Conservation (phyloP, 1,284 basidiomycete species). For the Mycena citricolor region DNA sequence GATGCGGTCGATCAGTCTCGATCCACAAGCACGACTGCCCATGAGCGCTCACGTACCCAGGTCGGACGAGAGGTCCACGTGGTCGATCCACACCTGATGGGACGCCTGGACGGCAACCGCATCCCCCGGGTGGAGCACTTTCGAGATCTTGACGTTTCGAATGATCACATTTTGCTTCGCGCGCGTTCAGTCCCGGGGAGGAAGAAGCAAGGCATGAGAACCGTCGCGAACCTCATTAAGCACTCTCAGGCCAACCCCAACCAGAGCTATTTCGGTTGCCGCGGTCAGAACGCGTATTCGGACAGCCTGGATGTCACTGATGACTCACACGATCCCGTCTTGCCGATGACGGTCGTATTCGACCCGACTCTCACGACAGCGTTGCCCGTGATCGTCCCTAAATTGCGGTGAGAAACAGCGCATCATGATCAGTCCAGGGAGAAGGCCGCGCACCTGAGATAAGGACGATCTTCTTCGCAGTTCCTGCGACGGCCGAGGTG, state of each 20-base stretch:
- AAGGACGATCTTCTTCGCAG: constrained; percentile 45
- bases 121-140: constrained; percentile 38
- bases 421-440: neutral
- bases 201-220: neutral
- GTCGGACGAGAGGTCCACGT: constrained; percentile 45
- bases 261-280: constrained; percentile 10
- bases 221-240: constrained; percentile 25
- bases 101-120: constrained; percentile 28
- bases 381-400: constrained; percentile 43
- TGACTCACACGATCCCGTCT: constrained; percentile 28
- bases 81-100: constrained; percentile 46
- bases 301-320: neutral
- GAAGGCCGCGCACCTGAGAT: constrained; percentile 42
- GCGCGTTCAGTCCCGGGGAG: too few species aligned
- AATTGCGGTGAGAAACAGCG: neutral
- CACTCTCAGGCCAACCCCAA: constrained; percentile 27
- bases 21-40: neutral
- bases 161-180: constrained; percentile 45
- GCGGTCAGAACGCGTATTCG: neutral
- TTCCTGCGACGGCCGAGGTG: constrained; percentile 41
- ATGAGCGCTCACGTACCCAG: constrained; percentile 22
- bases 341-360: constrained; percentile 43
- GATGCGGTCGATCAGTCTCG: neutral
- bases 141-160: constrained; percentile 49
- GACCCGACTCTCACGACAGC: constrained; percentile 42